These are phyloP conservation scores for Macrolepiota dolichaula DNA, from an alignment of 768 basidiomycete species.

Conservation along the genomic window DNA sequence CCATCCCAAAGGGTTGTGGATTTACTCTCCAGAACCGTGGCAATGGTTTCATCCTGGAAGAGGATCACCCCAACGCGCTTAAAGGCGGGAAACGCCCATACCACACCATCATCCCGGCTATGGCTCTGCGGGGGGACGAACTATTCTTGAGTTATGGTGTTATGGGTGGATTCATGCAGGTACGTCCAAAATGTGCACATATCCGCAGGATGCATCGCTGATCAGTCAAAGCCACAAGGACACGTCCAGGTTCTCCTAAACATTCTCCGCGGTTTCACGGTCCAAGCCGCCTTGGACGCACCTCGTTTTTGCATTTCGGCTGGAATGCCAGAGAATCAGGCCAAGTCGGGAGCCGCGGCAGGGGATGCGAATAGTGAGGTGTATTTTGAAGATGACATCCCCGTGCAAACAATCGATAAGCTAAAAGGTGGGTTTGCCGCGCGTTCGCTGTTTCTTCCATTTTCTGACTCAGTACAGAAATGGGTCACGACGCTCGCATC, in stretches of 20 bases:
- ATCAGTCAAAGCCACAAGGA: conserved; percentile 74
- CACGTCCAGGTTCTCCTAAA: conserved; percentile 94
- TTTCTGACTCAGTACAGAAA: conserved; percentile 40
- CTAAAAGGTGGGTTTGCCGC: conserved; percentile 53
- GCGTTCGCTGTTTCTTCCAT: neutral
- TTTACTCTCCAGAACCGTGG: conserved; percentile 98
- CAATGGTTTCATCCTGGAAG: conserved; percentile 72
- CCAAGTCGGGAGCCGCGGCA: conserved; percentile 41
- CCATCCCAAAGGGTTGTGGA: conserved; percentile 90
- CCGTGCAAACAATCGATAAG: conserved; percentile 54
- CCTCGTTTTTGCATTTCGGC: conserved; percentile 96
- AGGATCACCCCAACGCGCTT: conserved; percentile 83
- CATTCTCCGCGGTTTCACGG: conserved; percentile 80
- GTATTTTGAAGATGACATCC: conserved; percentile 84
- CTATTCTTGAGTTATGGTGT: conserved; percentile 88
- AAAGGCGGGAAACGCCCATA: conserved; percentile 81
- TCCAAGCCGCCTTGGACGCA: conserved; percentile 89
- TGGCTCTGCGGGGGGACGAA: conserved; percentile 75
- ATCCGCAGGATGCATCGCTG: neutral
- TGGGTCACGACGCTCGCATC: conserved; percentile 83
- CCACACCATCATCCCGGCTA: conserved; percentile 92
- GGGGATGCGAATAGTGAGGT: conserved; percentile 81
- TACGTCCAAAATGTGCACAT: conserved; percentile 16
- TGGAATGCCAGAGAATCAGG: conserved; percentile 62
- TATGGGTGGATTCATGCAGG: conserved; percentile 93